Percentiles rank a stretch among this genome's conserved stretches.
These are phyloP conservation scores for Hypsizygus marmoreus DNA, from an alignment of 768 basidiomycete genomes.

Conservation along the genomic window DNA sequence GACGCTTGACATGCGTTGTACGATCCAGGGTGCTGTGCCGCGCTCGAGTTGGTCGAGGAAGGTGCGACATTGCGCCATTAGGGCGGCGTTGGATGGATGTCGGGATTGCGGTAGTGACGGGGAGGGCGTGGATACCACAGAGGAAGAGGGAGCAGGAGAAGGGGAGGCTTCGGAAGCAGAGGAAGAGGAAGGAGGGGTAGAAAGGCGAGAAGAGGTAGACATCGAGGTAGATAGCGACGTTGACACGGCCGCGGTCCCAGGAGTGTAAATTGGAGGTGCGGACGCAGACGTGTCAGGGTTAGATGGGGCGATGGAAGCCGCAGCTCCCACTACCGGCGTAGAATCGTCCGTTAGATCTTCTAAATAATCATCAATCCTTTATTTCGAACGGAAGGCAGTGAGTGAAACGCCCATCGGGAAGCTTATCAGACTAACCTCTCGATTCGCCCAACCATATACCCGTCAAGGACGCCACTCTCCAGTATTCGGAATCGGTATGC, in stretches of 20 bases:
- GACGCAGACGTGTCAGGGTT: too few species aligned
- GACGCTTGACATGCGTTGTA: slow-evolving; percentile 79
- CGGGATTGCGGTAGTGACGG: slow-evolving; percentile 16
- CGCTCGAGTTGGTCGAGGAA: slow-evolving; percentile 49
- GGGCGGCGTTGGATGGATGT: slow-evolving; percentile 48
- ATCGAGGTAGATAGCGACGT: neutral
- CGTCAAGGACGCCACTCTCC: slow-evolving; percentile 82
- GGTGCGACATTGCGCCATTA: slow-evolving; percentile 46
- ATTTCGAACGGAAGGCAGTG: neutral
- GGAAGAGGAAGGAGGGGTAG: slow-evolving; percentile 5
- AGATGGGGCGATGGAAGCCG: too few species aligned
- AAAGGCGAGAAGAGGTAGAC: neutral
- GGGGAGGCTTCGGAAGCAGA: slow-evolving; percentile 5
- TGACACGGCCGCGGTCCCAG: neutral
- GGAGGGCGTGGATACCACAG: slow-evolving; percentile 6
- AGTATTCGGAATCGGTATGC: slow-evolving; percentile 81
- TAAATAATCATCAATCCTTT: slow-evolving; percentile 27
- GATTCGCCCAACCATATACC: slow-evolving; percentile 84
- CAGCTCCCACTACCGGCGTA: slow-evolving; percentile 15
- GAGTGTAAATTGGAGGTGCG: too few species aligned
- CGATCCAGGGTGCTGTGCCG: slow-evolving; percentile 91
- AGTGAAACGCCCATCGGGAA: neutral
- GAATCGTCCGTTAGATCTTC: slow-evolving; percentile 39
- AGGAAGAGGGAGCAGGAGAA: slow-evolving; percentile 10
- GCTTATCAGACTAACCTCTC: slow-evolving; percentile 47